A percentile compares a stretch with the other conserved stretches of the same genome.
These are phyloP conservation scores for Rosa multiflora DNA, from an alignment of 306 rosid genomes.

Conservation along the genomic window DNA sequence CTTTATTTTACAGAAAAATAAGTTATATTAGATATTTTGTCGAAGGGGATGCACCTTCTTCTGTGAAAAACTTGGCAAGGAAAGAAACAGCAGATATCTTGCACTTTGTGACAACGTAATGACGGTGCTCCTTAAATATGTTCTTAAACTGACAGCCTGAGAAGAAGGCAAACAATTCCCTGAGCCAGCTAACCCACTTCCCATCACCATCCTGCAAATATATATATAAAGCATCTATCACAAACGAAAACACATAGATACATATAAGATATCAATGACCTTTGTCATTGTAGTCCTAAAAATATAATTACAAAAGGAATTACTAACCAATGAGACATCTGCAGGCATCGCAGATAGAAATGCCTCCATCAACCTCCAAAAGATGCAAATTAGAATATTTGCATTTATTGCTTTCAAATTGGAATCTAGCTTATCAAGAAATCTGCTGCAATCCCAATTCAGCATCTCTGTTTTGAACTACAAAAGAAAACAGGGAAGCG, in stretches of 20 bases:
- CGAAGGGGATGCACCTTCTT: constrained; percentile 58
- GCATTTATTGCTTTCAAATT: constrained; percentile 48
- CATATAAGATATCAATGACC: not conserved
- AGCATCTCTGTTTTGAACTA: constrained; percentile 64
- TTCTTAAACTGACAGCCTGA: constrained; percentile 60
- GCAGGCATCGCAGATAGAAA: constrained; percentile 46
- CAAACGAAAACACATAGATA: constrained; percentile 1
- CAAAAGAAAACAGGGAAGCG: constrained; percentile 7
- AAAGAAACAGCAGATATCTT: constrained; percentile 57
- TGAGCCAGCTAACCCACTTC: constrained; percentile 55
- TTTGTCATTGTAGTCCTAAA: constrained; percentile 14
- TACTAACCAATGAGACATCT: constrained; percentile 55
- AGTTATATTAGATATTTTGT: constrained; percentile 15
- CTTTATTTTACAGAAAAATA: not conserved
- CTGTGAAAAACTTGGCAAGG: constrained; percentile 64
- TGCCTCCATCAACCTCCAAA: constrained; percentile 70
- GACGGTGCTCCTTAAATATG: constrained; percentile 66
- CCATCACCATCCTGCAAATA: constrained; percentile 61
- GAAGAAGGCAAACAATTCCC: constrained; percentile 69
- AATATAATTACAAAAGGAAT: constrained; percentile 10
- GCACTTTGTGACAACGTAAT: constrained; percentile 56
- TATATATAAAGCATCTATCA: constrained; percentile 9
- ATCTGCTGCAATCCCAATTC: constrained; percentile 66
- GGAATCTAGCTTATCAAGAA: constrained; percentile 48
- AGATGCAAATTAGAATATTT: constrained; percentile 55